Evolutionary conservation across 2,329 filamentous ascomycete species (phyloP).

Genomic region (Stachybotrys echinatus): DNA sequence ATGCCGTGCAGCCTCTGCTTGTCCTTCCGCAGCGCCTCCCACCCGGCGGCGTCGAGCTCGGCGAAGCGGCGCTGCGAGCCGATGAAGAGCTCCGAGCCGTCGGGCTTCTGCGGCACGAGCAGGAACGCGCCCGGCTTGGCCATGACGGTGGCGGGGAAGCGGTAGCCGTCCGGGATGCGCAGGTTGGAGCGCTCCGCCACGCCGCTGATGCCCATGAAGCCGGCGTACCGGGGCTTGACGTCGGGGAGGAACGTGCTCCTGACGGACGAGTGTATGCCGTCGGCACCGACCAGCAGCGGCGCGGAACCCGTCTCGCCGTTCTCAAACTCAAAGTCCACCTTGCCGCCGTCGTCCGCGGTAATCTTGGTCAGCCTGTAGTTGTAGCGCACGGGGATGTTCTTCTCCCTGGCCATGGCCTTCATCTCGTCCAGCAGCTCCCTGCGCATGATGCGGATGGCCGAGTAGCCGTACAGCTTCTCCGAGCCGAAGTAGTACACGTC

Average conservation of each 20-base stretch:
- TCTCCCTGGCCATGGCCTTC: slow-evolving; percentile 30
- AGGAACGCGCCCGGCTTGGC: slow-evolving; percentile 40
- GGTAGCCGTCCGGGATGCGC: slow-evolving; percentile 35
- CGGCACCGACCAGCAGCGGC: slow-evolving; percentile 46
- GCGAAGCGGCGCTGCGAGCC: slow-evolving; percentile 35
- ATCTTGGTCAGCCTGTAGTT: slow-evolving; percentile 41
- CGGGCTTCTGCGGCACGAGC: slow-evolving; percentile 39
- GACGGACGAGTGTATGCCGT: slow-evolving; percentile 55
- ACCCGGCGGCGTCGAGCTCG: slow-evolving; percentile 33
- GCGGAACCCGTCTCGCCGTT: slow-evolving; percentile 36
- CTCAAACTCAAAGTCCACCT: slow-evolving; percentile 43
- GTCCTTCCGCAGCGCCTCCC: slow-evolving; percentile 33
- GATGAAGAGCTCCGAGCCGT: slow-evolving; percentile 45
- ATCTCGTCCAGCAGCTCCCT: slow-evolving; percentile 45
- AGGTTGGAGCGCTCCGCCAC: slow-evolving; percentile 30
- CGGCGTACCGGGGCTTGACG: slow-evolving; percentile 45
- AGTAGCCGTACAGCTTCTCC: slow-evolving; percentile 44
- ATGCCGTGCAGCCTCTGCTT: slow-evolving; percentile 33
- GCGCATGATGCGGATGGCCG: slow-evolving; percentile 49
- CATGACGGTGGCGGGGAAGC: too few relatives aligned
- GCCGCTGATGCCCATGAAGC: slow-evolving; percentile 32
- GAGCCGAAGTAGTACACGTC: slow-evolving; percentile 43
- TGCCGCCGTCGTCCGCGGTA: slow-evolving; percentile 28
- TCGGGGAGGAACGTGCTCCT: slow-evolving; percentile 45
- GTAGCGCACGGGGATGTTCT: slow-evolving; percentile 37